Base-by-base conservation (phyloP, 805 yeast genomes). In the Sugiyamaella valdiviana region DNA sequence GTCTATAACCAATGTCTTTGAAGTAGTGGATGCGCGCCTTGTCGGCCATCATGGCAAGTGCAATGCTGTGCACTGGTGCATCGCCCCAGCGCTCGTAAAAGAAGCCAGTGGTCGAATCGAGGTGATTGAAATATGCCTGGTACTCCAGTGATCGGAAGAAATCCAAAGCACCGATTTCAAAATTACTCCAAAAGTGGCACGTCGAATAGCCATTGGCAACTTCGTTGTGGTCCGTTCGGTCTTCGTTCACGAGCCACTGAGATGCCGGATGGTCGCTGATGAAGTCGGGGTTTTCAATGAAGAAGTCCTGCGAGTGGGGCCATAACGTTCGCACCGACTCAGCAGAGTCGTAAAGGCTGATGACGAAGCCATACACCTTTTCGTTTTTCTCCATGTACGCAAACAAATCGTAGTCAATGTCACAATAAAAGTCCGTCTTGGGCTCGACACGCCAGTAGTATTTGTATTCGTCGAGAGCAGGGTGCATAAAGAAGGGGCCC, bases 61-160 rank as follows among this genome's bases (percentile, higher is more conserved):
- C 95, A 39, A 88, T 59, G 2, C 89, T 79, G 62, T 86, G 93
- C 1, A 87, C 93, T 0, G 95, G 95, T 0, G 95, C 95, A 68
- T 87, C 96, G 2, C 95, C 95, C 95, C 95, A 87, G 49, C 95
- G 68, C 63, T 88, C 95, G 59, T 88, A 88, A 63, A 85, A 88
- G 59, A 87, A 87, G 3, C 91, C 91, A 16, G 95, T 93, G 1
- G 80, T 65, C 2, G 71, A 52, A 49, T 87, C 95, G 36, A 88
- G 66, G 58, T 71, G 67, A 26, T 82, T 68, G 58, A 82, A 78
- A 79, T 84, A 87, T 10, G 67, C 65, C 36, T 72, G 68, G 60
- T 87, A 88, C 0, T 88, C 78, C 46, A 83, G 81, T 20, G 75
- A 67, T 45, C 95, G 68, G 66, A 72, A 83, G 57, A 88, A 88